These are phyloP conservation scores for Thielaviopsis punctulata DNA, from an alignment of 2,329 filamentous ascomycete species.

Conservation along the genomic window DNA sequence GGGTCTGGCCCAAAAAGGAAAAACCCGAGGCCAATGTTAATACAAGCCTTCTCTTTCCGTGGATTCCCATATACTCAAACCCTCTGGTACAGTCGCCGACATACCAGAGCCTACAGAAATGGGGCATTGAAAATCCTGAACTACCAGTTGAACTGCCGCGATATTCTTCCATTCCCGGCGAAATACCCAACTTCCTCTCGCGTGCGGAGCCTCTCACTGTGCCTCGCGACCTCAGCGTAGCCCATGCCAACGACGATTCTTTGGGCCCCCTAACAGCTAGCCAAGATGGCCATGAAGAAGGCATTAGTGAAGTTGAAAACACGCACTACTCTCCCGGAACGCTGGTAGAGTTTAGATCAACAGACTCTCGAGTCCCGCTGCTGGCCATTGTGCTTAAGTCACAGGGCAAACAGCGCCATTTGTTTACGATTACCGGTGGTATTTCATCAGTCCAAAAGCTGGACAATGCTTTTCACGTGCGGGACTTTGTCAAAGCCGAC, in stretches of 20 bases:
- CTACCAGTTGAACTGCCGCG: not conserved
- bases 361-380: constrained; percentile 27
- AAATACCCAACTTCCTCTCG: constrained; percentile 5
- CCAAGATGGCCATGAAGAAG: not conserved
- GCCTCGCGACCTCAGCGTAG: constrained; percentile 6
- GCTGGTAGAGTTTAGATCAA: constrained; percentile 16
- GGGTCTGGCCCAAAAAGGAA: not conserved
- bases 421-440: constrained; percentile 35
- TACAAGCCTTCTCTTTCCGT: not conserved
- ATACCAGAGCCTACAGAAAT: constrained; percentile 1
- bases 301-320: not conserved
- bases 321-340: constrained; percentile 4
- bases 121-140: constrained; percentile 6
- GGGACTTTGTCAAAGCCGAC: constrained; percentile 24
- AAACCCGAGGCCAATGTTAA: not conserved
- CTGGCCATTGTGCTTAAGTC: constrained; percentile 36
- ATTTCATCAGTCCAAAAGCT: constrained; percentile 27
- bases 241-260: not conserved
- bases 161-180: not conserved
- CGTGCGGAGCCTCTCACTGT: constrained; percentile 3
- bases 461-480: constrained; percentile 31
- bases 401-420: constrained; percentile 33
- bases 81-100: not conserved
- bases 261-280: not conserved
- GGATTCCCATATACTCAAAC: not conserved